These are phyloP conservation scores for Penicillium janthinellum DNA, from an alignment of 2,329 filamentous ascomycete species.

Conservation along the genomic window DNA sequence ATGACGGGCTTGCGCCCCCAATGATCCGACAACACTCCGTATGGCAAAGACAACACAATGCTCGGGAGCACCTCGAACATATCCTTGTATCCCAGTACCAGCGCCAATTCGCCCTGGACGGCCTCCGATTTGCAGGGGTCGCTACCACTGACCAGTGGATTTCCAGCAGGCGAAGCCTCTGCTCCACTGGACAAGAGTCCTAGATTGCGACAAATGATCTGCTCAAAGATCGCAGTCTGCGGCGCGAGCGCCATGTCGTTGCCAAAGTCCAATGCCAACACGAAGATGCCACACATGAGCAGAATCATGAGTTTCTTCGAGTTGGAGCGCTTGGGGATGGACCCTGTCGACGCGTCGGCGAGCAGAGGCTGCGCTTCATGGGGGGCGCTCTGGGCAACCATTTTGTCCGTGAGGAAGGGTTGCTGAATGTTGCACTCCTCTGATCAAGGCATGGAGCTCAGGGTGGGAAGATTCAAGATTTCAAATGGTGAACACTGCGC, in stretches of 20 bases:
- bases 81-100: constrained; percentile 33
- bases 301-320: constrained; percentile 23
- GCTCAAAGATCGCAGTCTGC: constrained; percentile 31
- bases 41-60: constrained; percentile 34
- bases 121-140: constrained; percentile 34
- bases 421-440: background rate
- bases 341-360: background rate
- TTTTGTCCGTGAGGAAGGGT: background rate
- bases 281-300: constrained; percentile 17
- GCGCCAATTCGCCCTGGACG: constrained; percentile 35
- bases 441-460: background rate
- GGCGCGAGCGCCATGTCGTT: constrained; percentile 24
- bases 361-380: constrained; percentile 16
- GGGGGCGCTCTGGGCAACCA: background rate
- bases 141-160: background rate
- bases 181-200: constrained; percentile 10
- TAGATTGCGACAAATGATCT: constrained; percentile 31
- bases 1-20: constrained; percentile 32
- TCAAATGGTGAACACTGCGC: background rate
- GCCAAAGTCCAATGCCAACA: constrained; percentile 27
- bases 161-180: background rate
- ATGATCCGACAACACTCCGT: constrained; percentile 33
- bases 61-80: constrained; percentile 28
- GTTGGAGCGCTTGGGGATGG: background rate
- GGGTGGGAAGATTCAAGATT: background rate